phyloP scores from a whole-genome alignment of 78 protist genomes.

The Dictyostelium firmibasis region DNA sequence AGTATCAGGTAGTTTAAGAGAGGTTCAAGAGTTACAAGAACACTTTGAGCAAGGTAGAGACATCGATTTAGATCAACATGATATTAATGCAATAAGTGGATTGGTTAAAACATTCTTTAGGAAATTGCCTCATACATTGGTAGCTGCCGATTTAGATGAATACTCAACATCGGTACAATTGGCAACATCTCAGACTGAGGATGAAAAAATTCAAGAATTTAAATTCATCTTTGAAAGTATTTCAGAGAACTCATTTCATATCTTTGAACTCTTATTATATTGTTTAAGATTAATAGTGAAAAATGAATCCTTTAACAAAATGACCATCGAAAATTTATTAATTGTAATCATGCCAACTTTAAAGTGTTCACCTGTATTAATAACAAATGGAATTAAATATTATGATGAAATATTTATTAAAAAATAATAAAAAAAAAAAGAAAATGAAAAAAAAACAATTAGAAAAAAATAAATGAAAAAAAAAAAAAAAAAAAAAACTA shows the following conservation, averaged over 20 bases:
- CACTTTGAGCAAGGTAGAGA: slow-evolving; percentile 40
- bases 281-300: background rate
- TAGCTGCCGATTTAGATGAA: slow-evolving; percentile 19
- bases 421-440: background rate
- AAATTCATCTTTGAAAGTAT: slow-evolving; percentile 72
- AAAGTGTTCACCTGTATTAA: slow-evolving; percentile 35
- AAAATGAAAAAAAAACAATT: background rate
- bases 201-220: slow-evolving; percentile 48
- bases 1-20: slow-evolving; percentile 31
- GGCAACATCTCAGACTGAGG: slow-evolving; percentile 65
- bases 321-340: slow-evolving; percentile 61
- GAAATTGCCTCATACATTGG: slow-evolving; percentile 20
- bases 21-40: background rate
- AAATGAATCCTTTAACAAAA: slow-evolving; percentile 27
- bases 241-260: background rate
- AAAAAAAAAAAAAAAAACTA: background rate
- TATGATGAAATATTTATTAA: slow-evolving; percentile 87
- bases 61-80: slow-evolving; percentile 29
- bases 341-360: slow-evolving; percentile 58
- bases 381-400: slow-evolving; percentile 51
- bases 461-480: background rate
- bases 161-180: slow-evolving; percentile 39
- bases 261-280: background rate
- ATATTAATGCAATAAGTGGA: slow-evolving; percentile 59
- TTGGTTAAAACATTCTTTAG: slow-evolving; percentile 63